Evolutionary conservation across 495 filamentous ascomycete genomes (phyloP).

Genomic region (Pseudevernia furfuracea): DNA sequence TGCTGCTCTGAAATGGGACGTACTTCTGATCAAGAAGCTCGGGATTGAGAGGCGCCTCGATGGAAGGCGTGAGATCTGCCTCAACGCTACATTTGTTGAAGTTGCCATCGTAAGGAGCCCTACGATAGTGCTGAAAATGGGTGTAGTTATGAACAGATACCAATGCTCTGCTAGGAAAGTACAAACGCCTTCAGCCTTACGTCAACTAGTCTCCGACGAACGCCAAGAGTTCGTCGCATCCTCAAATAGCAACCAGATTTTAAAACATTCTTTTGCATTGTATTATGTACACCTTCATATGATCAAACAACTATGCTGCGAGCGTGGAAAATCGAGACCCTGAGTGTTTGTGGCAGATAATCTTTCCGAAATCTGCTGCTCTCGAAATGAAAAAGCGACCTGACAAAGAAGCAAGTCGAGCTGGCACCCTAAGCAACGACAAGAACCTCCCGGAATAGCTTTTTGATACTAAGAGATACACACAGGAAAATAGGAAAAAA

Average conservation of each 20-base stretch:
- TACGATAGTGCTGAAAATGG: neutral
- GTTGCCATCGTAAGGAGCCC: constrained; percentile 50
- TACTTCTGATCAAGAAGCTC: constrained; percentile 37
- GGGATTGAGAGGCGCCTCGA: constrained; percentile 46
- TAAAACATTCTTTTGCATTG: neutral
- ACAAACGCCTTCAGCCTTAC: constrained; percentile 18
- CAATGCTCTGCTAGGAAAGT: neutral
- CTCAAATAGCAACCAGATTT: neutral
- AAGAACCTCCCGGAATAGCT: neutral
- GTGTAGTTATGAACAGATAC: neutral
- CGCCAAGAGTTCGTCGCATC: neutral
- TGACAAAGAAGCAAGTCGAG: neutral
- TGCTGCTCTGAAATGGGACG: constrained; percentile 39
- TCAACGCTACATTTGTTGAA: constrained; percentile 61
- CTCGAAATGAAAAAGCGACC: neutral
- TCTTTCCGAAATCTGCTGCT: neutral
- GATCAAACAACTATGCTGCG: neutral
- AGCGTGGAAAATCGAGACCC: neutral
- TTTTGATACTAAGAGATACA: neutral
- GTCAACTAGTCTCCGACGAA: neutral
- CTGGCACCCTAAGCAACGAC: neutral
- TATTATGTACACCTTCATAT: neutral
- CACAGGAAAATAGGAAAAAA: neutral
- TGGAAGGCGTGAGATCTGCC: constrained; percentile 69
- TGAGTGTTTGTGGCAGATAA: neutral